phyloP scores from a whole-genome alignment of 2,329 filamentous ascomycete species.

The Diplodia corticola region DNA sequence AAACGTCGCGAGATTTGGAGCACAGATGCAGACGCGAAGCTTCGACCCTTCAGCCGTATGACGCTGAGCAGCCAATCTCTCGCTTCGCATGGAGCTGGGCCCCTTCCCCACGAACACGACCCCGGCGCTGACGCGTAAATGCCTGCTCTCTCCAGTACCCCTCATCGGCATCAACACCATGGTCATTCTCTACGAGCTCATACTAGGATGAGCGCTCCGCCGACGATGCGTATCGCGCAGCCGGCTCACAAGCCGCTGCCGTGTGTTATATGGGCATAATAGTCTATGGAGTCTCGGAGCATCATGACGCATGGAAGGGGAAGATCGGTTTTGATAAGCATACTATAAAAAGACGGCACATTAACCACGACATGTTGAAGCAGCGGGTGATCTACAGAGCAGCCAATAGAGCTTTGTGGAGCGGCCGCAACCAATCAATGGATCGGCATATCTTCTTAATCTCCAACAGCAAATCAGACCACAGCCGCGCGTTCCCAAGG shows the following conservation, averaged over 20 bases:
- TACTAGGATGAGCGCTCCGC: conserved; percentile 13
- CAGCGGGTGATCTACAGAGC: conserved; percentile 11
- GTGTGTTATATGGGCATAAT: background rate
- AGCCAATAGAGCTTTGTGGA: conserved; percentile 2
- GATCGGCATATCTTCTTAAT: background rate
- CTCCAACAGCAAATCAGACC: background rate
- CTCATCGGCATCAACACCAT: conserved; percentile 43
- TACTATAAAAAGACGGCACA: background rate
- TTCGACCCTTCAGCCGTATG: background rate
- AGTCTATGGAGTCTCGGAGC: conserved; percentile 12
- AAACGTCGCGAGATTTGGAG: background rate
- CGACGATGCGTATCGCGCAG: background rate
- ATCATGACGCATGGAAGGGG: conserved; percentile 5
- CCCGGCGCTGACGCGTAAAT: background rate
- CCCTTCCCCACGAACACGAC: background rate
- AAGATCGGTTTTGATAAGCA: background rate
- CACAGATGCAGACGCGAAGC: background rate
- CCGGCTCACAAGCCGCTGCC: background rate
- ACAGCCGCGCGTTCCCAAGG: background rate
- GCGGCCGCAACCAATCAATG: conserved; percentile 7
- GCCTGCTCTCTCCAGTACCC: conserved; percentile 33
- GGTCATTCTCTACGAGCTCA: conserved; percentile 40
- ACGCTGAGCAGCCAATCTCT: background rate
- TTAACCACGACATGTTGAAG: background rate
- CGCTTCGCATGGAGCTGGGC: background rate